These are phyloP conservation scores for Phytophthora pinifolia DNA, from an alignment of 352 stramenopile genomes.

Conservation along the genomic window DNA sequence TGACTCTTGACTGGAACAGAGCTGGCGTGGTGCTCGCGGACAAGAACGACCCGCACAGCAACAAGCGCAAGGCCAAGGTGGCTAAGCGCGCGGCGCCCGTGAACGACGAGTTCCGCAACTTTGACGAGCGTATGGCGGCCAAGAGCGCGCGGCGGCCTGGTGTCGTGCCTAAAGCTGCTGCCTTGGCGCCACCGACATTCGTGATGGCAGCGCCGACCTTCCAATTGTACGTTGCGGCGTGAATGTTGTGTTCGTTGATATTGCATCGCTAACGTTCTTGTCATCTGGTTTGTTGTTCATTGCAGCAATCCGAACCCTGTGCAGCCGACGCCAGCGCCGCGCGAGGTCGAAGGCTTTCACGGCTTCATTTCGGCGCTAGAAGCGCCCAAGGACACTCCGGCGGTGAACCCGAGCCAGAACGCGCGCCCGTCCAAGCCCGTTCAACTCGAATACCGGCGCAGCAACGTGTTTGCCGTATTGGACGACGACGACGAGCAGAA, in stretches of 20 bases:
- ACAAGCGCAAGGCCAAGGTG: slow-evolving; percentile 28
- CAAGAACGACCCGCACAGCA: slow-evolving; percentile 37
- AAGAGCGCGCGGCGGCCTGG: slow-evolving; percentile 36
- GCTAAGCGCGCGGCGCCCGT: slow-evolving; percentile 36
- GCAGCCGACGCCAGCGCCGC: slow-evolving; percentile 8
- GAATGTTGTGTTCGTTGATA: background rate
- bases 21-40: slow-evolving; percentile 35
- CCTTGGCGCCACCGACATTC: slow-evolving; percentile 55
- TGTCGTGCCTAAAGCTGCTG: slow-evolving; percentile 22
- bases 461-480: slow-evolving; percentile 69
- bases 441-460: slow-evolving; percentile 35
- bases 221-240: slow-evolving; percentile 50
- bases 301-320: slow-evolving; percentile 30
- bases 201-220: slow-evolving; percentile 68
- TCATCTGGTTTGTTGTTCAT: background rate
- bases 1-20: slow-evolving; percentile 15
- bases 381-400: slow-evolving; percentile 41
- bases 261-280: background rate
- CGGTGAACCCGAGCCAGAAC: slow-evolving; percentile 23
- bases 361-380: slow-evolving; percentile 68
- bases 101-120: slow-evolving; percentile 72
- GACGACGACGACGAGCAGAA: slow-evolving; percentile 51
- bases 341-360: slow-evolving; percentile 67
- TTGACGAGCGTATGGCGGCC: slow-evolving; percentile 72
- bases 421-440: slow-evolving; percentile 28